Percentiles rank a stretch among this genome's conserved stretches.
phyloP scores from a whole-genome alignment of 805 yeast genomes.

The Blastobotrys attinorum region DNA sequence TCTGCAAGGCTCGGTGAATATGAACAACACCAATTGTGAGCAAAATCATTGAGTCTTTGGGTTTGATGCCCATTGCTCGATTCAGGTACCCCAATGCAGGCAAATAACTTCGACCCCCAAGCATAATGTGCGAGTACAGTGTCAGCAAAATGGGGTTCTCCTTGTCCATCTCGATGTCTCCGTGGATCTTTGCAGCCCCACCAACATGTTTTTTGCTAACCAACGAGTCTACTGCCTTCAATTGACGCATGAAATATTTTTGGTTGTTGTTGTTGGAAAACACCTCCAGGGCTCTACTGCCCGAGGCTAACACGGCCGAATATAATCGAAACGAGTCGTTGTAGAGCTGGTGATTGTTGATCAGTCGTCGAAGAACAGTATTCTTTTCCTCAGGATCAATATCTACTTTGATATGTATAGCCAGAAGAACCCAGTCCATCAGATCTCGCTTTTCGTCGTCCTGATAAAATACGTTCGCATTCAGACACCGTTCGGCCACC shows the following conservation, averaged over 20 bases:
- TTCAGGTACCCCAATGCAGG: conserved; percentile 74
- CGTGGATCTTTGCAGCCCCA: conserved; percentile 67
- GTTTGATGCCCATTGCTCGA: conserved; percentile 58
- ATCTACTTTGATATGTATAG: conserved; percentile 43
- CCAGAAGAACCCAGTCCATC: conserved; percentile 58
- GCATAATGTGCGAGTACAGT: conserved; percentile 72
- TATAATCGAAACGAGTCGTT: conserved; percentile 60
- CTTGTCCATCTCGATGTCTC: conserved; percentile 23
- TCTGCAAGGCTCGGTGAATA: conserved; percentile 84
- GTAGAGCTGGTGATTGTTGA: conserved; percentile 69
- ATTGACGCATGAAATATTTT: conserved; percentile 79
- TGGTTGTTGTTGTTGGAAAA: conserved; percentile 79
- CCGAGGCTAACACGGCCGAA: conserved; percentile 57
- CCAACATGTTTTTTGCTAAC: conserved; percentile 45
- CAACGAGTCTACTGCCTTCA: conserved; percentile 79
- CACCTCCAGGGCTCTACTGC: conserved; percentile 47
- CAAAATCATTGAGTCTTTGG: conserved; percentile 72
- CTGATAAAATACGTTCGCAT: conserved; percentile 69
- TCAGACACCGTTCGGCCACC: conserved; percentile 64
- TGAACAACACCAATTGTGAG: conserved; percentile 71
- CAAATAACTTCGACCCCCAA: conserved; percentile 72
- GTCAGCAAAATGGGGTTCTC: conserved; percentile 59
- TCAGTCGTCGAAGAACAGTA: conserved; percentile 51
- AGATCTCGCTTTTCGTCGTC: conserved; percentile 52
- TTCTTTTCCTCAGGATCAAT: conserved; percentile 49